Percentiles rank a stretch among this genome's conserved stretches.
phyloP scores from a whole-genome alignment of 306 rosid species.

The Cicer chorassanicum region DNA sequence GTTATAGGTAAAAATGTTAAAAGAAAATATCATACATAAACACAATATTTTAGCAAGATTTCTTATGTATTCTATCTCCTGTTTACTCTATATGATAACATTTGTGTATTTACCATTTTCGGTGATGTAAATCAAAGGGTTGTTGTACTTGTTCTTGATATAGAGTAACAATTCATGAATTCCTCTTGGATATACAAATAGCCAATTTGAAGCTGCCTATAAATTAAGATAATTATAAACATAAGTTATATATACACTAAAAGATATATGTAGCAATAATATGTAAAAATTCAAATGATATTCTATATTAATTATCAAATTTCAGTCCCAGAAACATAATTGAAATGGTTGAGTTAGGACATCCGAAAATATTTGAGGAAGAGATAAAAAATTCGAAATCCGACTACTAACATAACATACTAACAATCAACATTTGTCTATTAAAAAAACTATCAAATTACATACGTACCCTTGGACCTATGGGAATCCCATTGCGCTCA shows the following conservation, averaged over 20 bases:
- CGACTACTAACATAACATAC: background rate
- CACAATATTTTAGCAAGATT: background rate
- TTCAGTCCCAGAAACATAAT: too few relatives aligned
- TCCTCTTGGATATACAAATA: conserved; percentile 61
- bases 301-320: too few relatives aligned
- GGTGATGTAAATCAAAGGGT: conserved; percentile 65
- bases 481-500: conserved; percentile 51
- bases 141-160: conserved; percentile 47
- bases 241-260: background rate
- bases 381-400: too few relatives aligned
- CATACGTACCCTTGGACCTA: conserved; percentile 53
- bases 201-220: conserved; percentile 61
- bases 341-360: too few relatives aligned
- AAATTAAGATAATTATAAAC: background rate
- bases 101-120: conserved; percentile 57
- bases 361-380: too few relatives aligned
- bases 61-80: background rate
- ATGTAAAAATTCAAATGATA: background rate
- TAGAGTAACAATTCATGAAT: conserved; percentile 49
- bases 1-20: background rate
- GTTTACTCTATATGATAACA: background rate
- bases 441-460: background rate
- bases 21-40: background rate
- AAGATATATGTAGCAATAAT: background rate
- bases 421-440: background rate